These are phyloP conservation scores for Tubosaeta brunneosetosa DNA, from an alignment of 768 basidiomycete genomes.

Conservation along the genomic window DNA sequence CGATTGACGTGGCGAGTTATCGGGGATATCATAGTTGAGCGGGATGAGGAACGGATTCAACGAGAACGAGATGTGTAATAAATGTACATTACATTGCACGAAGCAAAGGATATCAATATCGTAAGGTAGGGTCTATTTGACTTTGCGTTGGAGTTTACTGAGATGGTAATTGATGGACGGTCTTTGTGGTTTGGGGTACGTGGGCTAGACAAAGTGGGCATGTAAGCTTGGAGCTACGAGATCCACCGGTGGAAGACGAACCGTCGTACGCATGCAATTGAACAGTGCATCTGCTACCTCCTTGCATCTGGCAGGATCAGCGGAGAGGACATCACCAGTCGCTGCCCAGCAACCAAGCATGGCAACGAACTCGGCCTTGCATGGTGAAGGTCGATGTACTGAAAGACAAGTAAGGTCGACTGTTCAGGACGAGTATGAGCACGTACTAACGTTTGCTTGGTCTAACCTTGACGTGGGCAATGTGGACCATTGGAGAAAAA, in stretches of 20 bases:
- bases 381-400: conserved; percentile 15
- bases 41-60: conserved; percentile 1
- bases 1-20: background rate
- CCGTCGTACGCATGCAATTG: conserved; percentile 82
- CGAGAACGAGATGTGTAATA: conserved; percentile 3
- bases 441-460: conserved; percentile 57
- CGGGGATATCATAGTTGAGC: background rate
- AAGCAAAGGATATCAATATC: conserved; percentile 11
- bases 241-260: conserved; percentile 35
- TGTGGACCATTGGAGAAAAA: conserved; percentile 47
- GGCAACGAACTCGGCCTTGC: conserved; percentile 52
- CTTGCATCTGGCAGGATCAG: conserved; percentile 45
- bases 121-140: conserved; percentile 48
- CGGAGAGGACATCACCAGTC: conserved; percentile 54
- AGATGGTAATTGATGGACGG: conserved; percentile 90
- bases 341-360: conserved; percentile 91
- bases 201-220: conserved; percentile 42
- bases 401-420: background rate
- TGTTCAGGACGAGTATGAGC: background rate
- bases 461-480: conserved; percentile 75
- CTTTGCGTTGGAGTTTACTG: conserved; percentile 68
- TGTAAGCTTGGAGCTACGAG: background rate
- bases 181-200: conserved; percentile 60
- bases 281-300: conserved; percentile 58
- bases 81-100: conserved; percentile 17